Evolutionary conservation across 2,329 filamentous ascomycete genomes (phyloP).

Genomic region (Fusarium buxicola): DNA sequence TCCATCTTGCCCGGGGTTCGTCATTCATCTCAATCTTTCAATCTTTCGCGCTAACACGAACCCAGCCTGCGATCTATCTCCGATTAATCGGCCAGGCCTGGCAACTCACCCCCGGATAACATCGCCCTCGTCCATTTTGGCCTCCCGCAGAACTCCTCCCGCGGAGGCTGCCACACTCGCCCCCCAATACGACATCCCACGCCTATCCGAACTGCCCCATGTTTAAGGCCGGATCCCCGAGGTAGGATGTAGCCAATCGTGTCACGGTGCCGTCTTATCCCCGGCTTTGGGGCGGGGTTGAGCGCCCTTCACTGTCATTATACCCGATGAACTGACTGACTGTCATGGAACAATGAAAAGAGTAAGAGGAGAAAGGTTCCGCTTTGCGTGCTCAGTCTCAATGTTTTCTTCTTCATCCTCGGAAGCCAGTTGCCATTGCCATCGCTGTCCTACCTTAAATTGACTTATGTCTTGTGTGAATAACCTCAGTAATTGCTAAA

Average conservation of each 20-base stretch:
- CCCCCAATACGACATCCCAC: slow-evolving; percentile 34
- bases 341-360: slow-evolving; percentile 34
- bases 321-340: slow-evolving; percentile 8
- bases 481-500: slow-evolving; percentile 20
- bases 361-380: slow-evolving; percentile 14
- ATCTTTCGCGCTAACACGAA: slow-evolving; percentile 25
- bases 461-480: slow-evolving; percentile 30
- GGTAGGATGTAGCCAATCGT: slow-evolving; percentile 29
- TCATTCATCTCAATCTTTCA: slow-evolving; percentile 18
- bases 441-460: background rate
- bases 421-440: background rate
- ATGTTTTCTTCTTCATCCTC: slow-evolving; percentile 12
- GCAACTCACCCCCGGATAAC: slow-evolving; percentile 17
- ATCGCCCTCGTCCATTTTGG: slow-evolving; percentile 24
- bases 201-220: slow-evolving; percentile 25
- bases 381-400: slow-evolving; percentile 18
- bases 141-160: slow-evolving; percentile 16
- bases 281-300: slow-evolving; percentile 29
- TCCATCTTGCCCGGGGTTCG: slow-evolving; percentile 23
- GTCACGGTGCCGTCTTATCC: slow-evolving; percentile 24
- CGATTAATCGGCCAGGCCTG: slow-evolving; percentile 26
- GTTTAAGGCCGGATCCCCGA: slow-evolving; percentile 44
- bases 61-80: slow-evolving; percentile 19
- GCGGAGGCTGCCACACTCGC: slow-evolving; percentile 22
- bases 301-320: slow-evolving; percentile 11